Evolutionary conservation across 495 filamentous ascomycete species (phyloP).

Genomic region (Hypoxylon intermedium): DNA sequence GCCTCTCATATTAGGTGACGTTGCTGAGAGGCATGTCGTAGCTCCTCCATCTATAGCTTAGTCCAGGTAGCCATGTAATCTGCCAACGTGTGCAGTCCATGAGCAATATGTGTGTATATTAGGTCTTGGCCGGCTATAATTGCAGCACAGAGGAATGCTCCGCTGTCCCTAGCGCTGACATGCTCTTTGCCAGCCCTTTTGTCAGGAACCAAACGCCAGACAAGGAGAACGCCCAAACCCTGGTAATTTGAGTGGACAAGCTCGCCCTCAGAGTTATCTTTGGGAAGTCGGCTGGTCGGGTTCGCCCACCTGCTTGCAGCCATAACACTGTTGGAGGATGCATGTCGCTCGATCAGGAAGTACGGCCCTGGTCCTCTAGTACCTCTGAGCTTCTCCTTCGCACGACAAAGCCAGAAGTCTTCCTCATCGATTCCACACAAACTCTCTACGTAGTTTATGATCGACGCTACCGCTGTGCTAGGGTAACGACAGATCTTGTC

Average conservation of each 20-base stretch:
- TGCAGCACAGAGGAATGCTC: slow-evolving; percentile 30
- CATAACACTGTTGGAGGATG: slow-evolving; percentile 33
- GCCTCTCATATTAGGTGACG: slow-evolving; percentile 34
- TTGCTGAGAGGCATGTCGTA: slow-evolving; percentile 30
- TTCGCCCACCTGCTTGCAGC: slow-evolving; percentile 37
- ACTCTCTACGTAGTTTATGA: slow-evolving; percentile 31
- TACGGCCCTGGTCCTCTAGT: slow-evolving; percentile 25
- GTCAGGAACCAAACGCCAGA: slow-evolving; percentile 32
- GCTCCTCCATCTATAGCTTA: slow-evolving; percentile 27
- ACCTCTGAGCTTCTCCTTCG: slow-evolving; percentile 26
- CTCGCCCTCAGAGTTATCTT: slow-evolving; percentile 22
- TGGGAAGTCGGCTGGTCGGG: slow-evolving; percentile 33
- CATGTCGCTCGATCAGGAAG: slow-evolving; percentile 40
- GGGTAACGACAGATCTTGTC: slow-evolving; percentile 40
- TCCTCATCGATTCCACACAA: slow-evolving; percentile 24
- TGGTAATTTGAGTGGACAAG: slow-evolving; percentile 20
- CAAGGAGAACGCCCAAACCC: slow-evolving; percentile 27
- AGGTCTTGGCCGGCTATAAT: slow-evolving; percentile 30
- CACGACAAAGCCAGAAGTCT: slow-evolving; percentile 18
- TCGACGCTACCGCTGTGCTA: slow-evolving; percentile 28
- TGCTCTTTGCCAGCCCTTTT: slow-evolving; percentile 18
- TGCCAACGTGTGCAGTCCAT: slow-evolving; percentile 25
- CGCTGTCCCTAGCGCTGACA: slow-evolving; percentile 33
- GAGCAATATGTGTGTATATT: slow-evolving; percentile 8
- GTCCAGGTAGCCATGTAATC: slow-evolving; percentile 22